Evolutionary conservation across 257 asterid genomes (phyloP).

Genomic region (Fraxinus anomala): DNA sequence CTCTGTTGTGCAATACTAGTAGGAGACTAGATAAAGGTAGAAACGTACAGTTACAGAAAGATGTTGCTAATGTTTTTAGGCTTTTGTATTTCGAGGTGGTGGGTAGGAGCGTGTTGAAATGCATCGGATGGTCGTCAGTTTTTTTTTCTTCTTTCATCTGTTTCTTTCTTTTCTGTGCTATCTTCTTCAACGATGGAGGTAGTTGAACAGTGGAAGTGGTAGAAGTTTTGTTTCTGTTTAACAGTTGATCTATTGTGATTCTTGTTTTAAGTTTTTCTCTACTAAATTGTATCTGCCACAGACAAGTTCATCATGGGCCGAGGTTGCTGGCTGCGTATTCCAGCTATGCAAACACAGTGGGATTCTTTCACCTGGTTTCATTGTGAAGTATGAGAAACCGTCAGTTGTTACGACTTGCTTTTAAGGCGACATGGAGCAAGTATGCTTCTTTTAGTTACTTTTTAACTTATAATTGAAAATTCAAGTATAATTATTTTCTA

Average conservation of each 20-base stretch:
- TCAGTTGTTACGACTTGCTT: no score
- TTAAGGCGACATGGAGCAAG: no score
- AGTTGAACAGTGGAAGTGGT: not conserved
- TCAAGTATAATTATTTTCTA: no score
- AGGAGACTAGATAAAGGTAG: slow-evolving; percentile 27
- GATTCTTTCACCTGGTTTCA: no score
- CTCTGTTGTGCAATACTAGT: slow-evolving; percentile 40
- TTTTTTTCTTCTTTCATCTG: not conserved
- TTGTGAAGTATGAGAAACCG: no score
- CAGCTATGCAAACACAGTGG: no score
- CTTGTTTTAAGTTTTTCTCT: not conserved
- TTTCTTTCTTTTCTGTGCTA: not conserved
- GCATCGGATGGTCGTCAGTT: not conserved
- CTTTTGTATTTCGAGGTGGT: slow-evolving; percentile 27
- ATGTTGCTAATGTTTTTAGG: slow-evolving; percentile 17
- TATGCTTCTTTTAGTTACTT: no score
- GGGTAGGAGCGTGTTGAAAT: slow-evolving; percentile 21
- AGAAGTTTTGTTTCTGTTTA: not conserved
- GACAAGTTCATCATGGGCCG: not conserved
- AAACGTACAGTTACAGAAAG: slow-evolving; percentile 32
- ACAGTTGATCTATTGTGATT: not conserved
- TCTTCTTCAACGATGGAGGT: not conserved
- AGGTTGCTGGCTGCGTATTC: not conserved
- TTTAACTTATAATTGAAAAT: no score
- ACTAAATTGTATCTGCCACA: no score